Base-by-base conservation (phyloP, 768 basidiomycete genomes). In the Mycena filopes region DNA sequence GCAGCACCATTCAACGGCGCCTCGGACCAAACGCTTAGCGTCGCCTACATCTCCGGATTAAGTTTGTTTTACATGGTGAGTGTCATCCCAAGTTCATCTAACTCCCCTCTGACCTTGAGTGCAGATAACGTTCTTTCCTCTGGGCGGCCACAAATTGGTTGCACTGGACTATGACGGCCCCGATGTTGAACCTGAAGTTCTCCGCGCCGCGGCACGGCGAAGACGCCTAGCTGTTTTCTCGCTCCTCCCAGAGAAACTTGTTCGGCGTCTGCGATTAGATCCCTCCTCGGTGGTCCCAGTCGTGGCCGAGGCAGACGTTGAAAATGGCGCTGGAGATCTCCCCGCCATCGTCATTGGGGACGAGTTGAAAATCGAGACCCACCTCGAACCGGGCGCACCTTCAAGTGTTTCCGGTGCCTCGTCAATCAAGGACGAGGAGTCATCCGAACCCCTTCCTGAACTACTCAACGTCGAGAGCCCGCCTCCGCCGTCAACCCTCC, bases 1-100 rank as follows among this genome's bases (percentile, higher is more conserved):
- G 75, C 83, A 1, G 78, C 85, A 0, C 92, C 91, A 0, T 94
- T 93, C 76, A 82, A 82, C n/a, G 85, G 84, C 5, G 69, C 79
- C 2, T 56, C 72, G 0, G 92, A 92, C 63, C 83, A 88, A 68
- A 84, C 84, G 56, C 76, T 93, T 16, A 83, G 89, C 0, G 82
- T 92, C 25, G 89, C 89, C 0, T 92, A 92, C 70, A 83, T 91
- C 20, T 83, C 89, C 3, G 84, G 81, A 4, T 87, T 91, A 66
- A 77, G 87, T 15, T 79, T 91, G 16, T 79, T 91, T 0, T 91
- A 86, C 71, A 79, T 83, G 70, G 87, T 91, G 68, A 49, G 81
- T 76, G 26, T 12, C 31, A 12, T 12, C 31, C 31, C 31, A 33
- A 33, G 12, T 33, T 33, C 31, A 33, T 33, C 12, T n/a, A n/a